Evolutionary conservation across 192 early-diverging fungal species (phyloP).

Genomic region (Chytriomyces sp.): DNA sequence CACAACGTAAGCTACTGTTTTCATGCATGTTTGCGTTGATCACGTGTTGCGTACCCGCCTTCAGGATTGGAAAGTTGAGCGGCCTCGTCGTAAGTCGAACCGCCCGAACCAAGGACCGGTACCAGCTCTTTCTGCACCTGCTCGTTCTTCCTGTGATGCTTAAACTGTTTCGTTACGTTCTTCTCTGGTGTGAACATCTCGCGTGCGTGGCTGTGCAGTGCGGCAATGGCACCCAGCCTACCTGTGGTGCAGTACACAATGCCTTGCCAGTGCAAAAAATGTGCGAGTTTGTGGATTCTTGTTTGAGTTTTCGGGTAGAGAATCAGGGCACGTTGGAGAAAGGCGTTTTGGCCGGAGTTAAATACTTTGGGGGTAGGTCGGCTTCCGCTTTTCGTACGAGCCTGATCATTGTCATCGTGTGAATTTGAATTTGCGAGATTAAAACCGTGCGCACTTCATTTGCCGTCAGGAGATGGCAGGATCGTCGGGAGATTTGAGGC

Average conservation of each 20-base stretch:
- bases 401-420: neutral
- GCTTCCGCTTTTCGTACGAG: neutral
- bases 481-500: neutral
- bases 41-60: neutral
- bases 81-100: neutral
- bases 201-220: neutral
- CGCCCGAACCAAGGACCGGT: constrained; percentile 2
- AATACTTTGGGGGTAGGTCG: constrained; percentile 7
- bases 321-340: constrained; percentile 11
- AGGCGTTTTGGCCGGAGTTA: neutral
- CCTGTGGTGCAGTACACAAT: neutral
- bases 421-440: neutral
- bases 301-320: neutral
- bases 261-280: constrained; percentile 5
- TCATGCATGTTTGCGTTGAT: neutral
- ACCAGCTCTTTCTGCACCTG: neutral
- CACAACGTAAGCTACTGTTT: neutral
- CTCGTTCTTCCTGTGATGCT: neutral
- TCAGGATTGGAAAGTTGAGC: neutral
- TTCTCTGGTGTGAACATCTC: neutral
- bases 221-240: neutral
- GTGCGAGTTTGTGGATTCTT: neutral
- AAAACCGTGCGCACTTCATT: neutral
- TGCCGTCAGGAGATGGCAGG: neutral
- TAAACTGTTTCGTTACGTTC: neutral